Percentiles rank a stretch among this genome's conserved stretches.
Conservation (phyloP, 2,329 filamentous ascomycete genomes). For the Magnaporthiopsis incrustans region DNA sequence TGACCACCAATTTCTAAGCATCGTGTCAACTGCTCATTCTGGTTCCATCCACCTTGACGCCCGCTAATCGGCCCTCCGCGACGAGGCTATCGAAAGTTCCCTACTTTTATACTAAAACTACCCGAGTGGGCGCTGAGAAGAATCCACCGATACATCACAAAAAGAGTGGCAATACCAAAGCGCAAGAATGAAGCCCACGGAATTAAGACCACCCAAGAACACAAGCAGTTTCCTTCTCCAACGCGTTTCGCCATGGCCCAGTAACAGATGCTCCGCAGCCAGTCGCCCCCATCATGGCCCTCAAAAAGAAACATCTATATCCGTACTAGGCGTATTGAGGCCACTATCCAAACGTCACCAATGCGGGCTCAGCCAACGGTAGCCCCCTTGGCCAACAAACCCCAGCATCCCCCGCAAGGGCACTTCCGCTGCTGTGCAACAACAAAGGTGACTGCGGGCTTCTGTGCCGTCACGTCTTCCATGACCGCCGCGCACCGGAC, state of each 20-base stretch:
- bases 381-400: conserved; percentile 26
- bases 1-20: too few species aligned
- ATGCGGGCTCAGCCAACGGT: conserved; percentile 10
- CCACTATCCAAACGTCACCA: background rate
- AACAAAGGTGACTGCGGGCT: conserved; percentile 45
- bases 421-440: conserved; percentile 47
- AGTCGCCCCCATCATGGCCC: background rate
- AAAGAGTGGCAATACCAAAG: background rate
- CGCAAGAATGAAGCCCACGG: too few species aligned
- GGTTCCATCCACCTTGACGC: too few species aligned
- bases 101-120: too few species aligned
- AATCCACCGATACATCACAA: background rate
- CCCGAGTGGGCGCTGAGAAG: too few species aligned
- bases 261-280: background rate
- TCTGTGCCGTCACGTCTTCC: conserved; percentile 44
- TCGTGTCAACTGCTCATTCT: too few species aligned
- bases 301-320: background rate
- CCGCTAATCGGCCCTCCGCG: too few species aligned
- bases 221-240: background rate
- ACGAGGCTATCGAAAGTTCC: too few species aligned
- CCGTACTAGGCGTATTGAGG: too few species aligned
- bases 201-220: background rate
- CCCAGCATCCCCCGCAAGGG: conserved; percentile 46
- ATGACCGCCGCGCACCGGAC: conserved; percentile 58
- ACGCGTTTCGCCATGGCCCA: background rate